These are phyloP conservation scores for Pistacia integerrima DNA, from an alignment of 345 rosid species.

Conservation along the genomic window DNA sequence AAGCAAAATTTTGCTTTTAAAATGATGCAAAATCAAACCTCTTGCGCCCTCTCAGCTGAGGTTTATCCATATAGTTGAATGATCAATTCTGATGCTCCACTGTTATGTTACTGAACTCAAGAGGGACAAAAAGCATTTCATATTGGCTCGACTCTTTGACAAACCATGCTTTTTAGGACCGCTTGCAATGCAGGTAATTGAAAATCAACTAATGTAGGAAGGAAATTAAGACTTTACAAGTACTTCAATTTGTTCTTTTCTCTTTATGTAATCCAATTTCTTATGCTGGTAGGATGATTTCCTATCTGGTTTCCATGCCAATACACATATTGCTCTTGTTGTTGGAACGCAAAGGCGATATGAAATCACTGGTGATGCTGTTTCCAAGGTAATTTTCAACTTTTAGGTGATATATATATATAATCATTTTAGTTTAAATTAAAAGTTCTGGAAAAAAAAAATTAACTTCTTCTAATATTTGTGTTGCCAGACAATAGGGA, in stretches of 20 bases:
- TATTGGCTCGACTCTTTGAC: constrained; percentile 60
- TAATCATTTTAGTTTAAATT: no score
- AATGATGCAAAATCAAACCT: no score
- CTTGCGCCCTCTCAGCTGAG: no score
- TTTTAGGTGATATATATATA: no score
- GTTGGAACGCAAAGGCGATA: constrained; percentile 53
- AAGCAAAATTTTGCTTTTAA: no score
- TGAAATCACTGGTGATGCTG: constrained; percentile 55
- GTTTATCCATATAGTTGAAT: no score
- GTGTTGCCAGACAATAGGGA: constrained; percentile 42
- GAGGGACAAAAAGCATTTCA: constrained; percentile 52
- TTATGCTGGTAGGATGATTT: constrained; percentile 41
- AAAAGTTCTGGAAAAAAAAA: no score
- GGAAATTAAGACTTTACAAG: no score
- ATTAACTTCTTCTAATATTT: background rate
- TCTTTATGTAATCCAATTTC: background rate
- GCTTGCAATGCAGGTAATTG: constrained; percentile 50
- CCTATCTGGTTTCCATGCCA: constrained; percentile 53
- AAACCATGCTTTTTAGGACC: constrained; percentile 61
- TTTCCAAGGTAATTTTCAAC: constrained; percentile 42
- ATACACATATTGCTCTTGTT: constrained; percentile 55
- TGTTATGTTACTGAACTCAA: constrained; percentile 25
- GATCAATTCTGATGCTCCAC: no score
- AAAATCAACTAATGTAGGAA: no score
- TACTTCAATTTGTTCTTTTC: background rate